Conservation (phyloP, 1,139 yeast species). For the Candida tunisiensis region DNA sequence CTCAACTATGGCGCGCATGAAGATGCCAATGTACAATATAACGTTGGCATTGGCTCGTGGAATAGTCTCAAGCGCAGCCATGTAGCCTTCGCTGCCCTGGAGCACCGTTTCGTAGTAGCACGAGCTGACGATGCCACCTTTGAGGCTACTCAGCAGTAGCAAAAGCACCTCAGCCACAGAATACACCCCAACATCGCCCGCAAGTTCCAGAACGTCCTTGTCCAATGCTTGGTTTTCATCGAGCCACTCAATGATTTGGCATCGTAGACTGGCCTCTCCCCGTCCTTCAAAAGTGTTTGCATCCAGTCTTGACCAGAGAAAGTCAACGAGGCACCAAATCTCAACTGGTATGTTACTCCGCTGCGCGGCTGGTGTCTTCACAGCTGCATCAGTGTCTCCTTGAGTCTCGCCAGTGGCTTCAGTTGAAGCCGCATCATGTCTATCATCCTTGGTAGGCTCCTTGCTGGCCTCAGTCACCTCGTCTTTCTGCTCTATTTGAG, state of each 20-base stretch:
- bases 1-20: constrained; percentile 17
- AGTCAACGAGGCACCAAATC: constrained; percentile 20
- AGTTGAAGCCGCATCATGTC: constrained; percentile 3
- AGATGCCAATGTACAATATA: constrained; percentile 22
- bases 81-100: constrained; percentile 4
- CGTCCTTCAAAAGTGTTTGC: constrained; percentile 7
- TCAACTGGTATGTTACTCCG: constrained; percentile 16
- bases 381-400: constrained; percentile 3
- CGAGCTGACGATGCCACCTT: constrained; percentile 8
- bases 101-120: constrained; percentile 10
- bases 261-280: constrained; percentile 14
- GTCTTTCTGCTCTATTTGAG: neutral
- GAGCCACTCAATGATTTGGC: constrained; percentile 19
- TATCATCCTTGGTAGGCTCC: constrained; percentile 5
- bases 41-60: constrained; percentile 26
- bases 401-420: constrained; percentile 2
- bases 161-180: constrained; percentile 18
- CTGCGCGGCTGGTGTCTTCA: constrained; percentile 2
- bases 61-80: constrained; percentile 17
- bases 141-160: constrained; percentile 19
- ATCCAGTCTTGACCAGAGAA: constrained; percentile 12
- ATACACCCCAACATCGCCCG: constrained; percentile 13
- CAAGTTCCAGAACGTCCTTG: constrained; percentile 13
- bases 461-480: constrained; percentile 4
- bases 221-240: constrained; percentile 20